Percentiles rank a stretch among this genome's conserved stretches.
These are phyloP conservation scores for Fusarium ramigenum DNA, from an alignment of 2,329 filamentous ascomycete species.

Conservation along the genomic window DNA sequence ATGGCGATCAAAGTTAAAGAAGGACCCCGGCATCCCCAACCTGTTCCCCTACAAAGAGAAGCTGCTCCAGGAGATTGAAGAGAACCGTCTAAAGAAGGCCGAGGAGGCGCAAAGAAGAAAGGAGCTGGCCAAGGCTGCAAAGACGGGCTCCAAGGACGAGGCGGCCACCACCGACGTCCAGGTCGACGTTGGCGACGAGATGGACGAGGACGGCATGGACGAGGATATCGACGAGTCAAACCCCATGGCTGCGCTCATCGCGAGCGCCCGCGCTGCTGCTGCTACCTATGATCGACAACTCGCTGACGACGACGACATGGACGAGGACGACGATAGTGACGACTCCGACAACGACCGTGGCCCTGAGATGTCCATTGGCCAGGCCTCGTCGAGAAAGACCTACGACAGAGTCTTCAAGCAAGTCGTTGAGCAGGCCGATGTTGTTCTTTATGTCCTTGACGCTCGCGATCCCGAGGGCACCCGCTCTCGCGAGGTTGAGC, in stretches of 20 bases:
- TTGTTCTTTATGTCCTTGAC: conserved; percentile 92
- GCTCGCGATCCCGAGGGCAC: conserved; percentile 92
- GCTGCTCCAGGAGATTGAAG: conserved; percentile 93
- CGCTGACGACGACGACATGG: conserved; percentile 67
- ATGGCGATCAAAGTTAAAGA: conserved; percentile 96
- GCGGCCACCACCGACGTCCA: conserved; percentile 58
- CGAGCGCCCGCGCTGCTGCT: conserved; percentile 82
- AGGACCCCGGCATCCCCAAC: conserved; percentile 97
- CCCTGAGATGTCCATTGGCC: conserved; percentile 60
- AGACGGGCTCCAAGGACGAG: conserved; percentile 60
- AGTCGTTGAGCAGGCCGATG: conserved; percentile 88
- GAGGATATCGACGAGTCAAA: conserved; percentile 75
- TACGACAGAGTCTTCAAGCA: conserved; percentile 98
- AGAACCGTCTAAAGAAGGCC: conserved; percentile 80
- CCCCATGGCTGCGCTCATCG: conserved; percentile 91
- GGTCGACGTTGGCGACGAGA: conserved; percentile 59
- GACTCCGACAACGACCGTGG: conserved; percentile 65
- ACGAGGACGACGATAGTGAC: conserved; percentile 54
- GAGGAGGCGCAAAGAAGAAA: conserved; percentile 78
- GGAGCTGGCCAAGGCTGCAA: conserved; percentile 76
- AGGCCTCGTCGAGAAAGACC: conserved; percentile 78
- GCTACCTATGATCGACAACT: conserved; percentile 76
- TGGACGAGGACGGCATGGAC: conserved; percentile 62
- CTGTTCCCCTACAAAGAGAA: conserved; percentile 98
- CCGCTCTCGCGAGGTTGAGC: conserved; percentile 88